Evolutionary conservation across 2,329 filamentous ascomycete species (phyloP).

Genomic region (Phyllosticta capitalensis): DNA sequence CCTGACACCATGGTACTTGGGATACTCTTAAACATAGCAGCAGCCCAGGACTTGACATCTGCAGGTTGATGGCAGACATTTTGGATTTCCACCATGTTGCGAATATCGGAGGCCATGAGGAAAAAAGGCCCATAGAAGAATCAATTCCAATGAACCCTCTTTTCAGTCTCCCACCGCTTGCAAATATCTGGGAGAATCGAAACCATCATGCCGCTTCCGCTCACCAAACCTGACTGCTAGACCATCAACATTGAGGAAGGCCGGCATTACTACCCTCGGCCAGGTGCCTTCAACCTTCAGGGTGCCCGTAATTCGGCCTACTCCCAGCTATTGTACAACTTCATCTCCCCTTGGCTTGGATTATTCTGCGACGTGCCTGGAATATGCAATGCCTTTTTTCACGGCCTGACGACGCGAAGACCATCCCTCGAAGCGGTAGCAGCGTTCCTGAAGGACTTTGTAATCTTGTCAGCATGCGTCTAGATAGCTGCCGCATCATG

Average conservation of each 20-base stretch:
- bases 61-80: background rate
- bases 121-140: too few species aligned
- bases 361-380: background rate
- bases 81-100: too few species aligned
- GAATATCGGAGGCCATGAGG: too few species aligned
- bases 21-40: background rate
- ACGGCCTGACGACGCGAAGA: constrained; percentile 39
- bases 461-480: background rate
- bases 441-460: constrained; percentile 44
- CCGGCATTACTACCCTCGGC: background rate
- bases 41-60: too few species aligned
- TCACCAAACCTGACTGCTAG: background rate
- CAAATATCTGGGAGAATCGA: too few species aligned
- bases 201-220: background rate
- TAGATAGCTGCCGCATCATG: background rate
- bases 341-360: background rate
- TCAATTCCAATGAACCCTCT: too few species aligned
- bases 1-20: background rate
- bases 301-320: background rate
- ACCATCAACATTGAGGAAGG: too few species aligned
- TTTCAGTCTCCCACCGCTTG: too few species aligned
- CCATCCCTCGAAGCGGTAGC: constrained; percentile 39
- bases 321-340: background rate
- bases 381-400: constrained; percentile 9
- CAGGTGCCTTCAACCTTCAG: background rate